Base-by-base conservation (phyloP, 2,329 filamentous ascomycete species). In the Cordyceps farinosa region DNA sequence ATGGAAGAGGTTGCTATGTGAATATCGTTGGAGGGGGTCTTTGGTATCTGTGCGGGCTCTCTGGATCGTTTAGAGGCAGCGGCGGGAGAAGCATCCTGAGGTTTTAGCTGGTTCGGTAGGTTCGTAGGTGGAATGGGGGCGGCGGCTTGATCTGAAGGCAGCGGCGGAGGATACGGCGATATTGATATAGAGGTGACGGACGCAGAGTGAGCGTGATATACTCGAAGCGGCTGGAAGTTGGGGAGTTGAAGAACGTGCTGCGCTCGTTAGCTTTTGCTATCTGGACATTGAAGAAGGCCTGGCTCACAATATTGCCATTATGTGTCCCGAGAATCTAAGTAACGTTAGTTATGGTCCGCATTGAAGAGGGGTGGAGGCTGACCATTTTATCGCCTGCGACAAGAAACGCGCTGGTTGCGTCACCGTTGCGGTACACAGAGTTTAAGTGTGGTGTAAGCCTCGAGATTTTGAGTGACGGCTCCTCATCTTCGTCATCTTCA, bases 301-400 rank as follows among this genome's bases (percentile, higher is more conserved):
- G 56, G 79, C 89, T 81, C 82, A 96, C 92, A 71, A 98, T 94
- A 71, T 95, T 97, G 70, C 95, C 95, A 78, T 96, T 97, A 75
- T 99, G 94, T 38, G 95, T 97, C 68, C 94, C 95, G 69, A 96
- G 82, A 66, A 97, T 89, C 90, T 94, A 77, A 55, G 67, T 67
- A 71, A 65, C 65, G 69, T 77, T 69, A 79, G 77, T 63, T 65
- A 69, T 67, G 13, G 8, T 27, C 9, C 22, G n/a, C 11, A 45
- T 17, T 22, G 17, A 38, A 29, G 22, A 15, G 45, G 32, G 9
- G 30, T 15, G 13, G 34, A 61, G 44, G 62, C 80, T 70, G 82
- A 94, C 91, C 94, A 98, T 96, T 80, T 98, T 98, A 80, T 99
- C 94, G 59, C 94, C 94, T 47, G 90, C 90, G 56, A 96, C 91